Base-by-base conservation (phyloP, 768 basidiomycete species). In the Hygrocybe punicea region DNA sequence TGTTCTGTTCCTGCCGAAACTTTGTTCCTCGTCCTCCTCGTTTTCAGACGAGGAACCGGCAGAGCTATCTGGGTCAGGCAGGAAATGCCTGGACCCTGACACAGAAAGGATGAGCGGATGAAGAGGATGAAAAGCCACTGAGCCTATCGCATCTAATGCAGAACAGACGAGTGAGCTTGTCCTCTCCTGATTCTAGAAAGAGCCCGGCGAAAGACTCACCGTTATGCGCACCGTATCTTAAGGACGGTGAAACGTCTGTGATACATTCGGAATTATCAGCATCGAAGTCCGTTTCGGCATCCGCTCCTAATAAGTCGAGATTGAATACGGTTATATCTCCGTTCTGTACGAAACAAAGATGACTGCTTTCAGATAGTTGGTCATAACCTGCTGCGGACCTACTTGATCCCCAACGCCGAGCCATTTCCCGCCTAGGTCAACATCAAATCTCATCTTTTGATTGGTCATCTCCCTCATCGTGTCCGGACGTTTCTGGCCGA, bases 81-180 rank as follows among this genome's bases (percentile, higher is more conserved):
- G 60, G 63, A 89, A 89, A 67, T 88, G 83, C n/a, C 92, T 73
- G 6, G 93, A 92, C 2, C 93, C 93, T 0, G 91, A 87, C 1
- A 79, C 79, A 0, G 89, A 86, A 17, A 90, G 66, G 3, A 93
- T 62, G 2, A 74, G 51, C 0, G 91, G 73, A 9, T 75, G 72
- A 24, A 79, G 69, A 0, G 91, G 91, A 61, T 93, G 87, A 63
- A 94, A 89, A 1, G 81, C 70, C 1, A 89, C 84, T 1, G 86
- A 84, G 1, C 89, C 86, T 7, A 93, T 70, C 3, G 87, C 80
- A 67, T 93, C 92, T 93, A 51, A 13, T 17, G 8, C n/a, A 47
- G 11, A 3, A n/a, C 13, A 37, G 16, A 33, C 13, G 21, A 58
- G 17, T 33, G 14, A 40, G 40, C 11, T 37, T 8, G 17, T n/a